phyloP scores from a whole-genome alignment of 306 rosid species.

The Hippophae tibetana region DNA sequence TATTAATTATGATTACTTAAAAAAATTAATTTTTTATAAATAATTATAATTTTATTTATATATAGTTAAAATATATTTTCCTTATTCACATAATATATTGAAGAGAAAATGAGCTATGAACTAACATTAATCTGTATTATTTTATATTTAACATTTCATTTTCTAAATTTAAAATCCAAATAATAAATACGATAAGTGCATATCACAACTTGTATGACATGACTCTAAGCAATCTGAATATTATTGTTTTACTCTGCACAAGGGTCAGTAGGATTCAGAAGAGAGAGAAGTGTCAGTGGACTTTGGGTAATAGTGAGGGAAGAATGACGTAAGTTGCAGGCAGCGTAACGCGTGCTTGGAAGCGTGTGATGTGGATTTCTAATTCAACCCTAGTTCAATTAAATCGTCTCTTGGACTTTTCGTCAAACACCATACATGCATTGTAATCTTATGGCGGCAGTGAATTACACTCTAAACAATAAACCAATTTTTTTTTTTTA shows the following conservation, averaged over 20 bases:
- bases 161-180: too few species aligned
- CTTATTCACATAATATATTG: too few species aligned
- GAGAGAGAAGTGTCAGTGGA: background rate
- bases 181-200: too few species aligned
- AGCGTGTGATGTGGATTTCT: conserved; percentile 51
- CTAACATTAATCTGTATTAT: too few species aligned
- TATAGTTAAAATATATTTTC: too few species aligned
- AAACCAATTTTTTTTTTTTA: background rate
- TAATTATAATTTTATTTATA: too few species aligned
- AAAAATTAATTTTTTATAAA: too few species aligned
- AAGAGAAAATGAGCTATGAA: too few species aligned
- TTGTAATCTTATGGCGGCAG: conserved; percentile 37
- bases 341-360: conserved; percentile 52
- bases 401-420: conserved; percentile 40
- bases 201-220: too few species aligned
- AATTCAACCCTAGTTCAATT: conserved; percentile 7
- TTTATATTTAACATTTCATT: too few species aligned
- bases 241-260: background rate
- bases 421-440: conserved; percentile 7
- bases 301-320: background rate
- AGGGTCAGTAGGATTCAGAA: conserved; percentile 2
- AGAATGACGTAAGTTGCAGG: conserved; percentile 36
- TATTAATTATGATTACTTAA: too few species aligned
- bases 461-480: background rate
- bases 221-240: too few species aligned